Percentiles rank a stretch among this genome's conserved stretches.
phyloP scores from a whole-genome alignment of 345 rosid species.

The Acer campestre region DNA sequence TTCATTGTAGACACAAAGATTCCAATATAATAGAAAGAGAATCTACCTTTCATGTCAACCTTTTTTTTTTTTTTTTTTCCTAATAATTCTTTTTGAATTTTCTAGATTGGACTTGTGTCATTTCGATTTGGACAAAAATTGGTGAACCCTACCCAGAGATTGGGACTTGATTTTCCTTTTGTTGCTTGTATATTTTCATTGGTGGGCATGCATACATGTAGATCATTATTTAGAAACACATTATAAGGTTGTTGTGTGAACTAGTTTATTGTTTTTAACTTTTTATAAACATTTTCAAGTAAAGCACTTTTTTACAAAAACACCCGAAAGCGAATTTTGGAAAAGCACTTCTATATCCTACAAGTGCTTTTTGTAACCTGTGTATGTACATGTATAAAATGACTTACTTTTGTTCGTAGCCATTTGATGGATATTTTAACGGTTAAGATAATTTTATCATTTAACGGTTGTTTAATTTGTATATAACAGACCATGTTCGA shows the following conservation, averaged over 20 bases:
- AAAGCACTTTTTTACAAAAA: background rate
- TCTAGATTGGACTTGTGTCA: slow-evolving; percentile 15
- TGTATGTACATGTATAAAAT: no score
- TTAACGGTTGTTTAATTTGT: background rate
- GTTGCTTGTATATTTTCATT: no score
- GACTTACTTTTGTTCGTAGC: no score
- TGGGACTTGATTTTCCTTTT: background rate
- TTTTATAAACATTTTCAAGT: background rate
- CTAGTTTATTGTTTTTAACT: background rate
- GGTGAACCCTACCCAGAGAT: slow-evolving; percentile 14
- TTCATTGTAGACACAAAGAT: background rate
- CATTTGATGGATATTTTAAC: background rate
- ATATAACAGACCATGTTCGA: no score
- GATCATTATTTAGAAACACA: no score
- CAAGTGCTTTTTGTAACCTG: background rate
- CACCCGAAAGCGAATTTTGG: background rate
- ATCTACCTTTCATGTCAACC: background rate
- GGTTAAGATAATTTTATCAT: no score
- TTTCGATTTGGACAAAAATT: slow-evolving; percentile 15
- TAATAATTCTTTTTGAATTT: background rate
- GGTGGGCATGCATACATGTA: no score
- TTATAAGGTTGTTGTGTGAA: background rate
- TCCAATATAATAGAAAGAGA: background rate
- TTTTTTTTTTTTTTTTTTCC: background rate
- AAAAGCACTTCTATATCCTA: background rate